Percentiles rank a stretch among this genome's conserved stretches.
Conservation (phyloP, 163 green algal genomes). For the Chlorella variabilis region DNA sequence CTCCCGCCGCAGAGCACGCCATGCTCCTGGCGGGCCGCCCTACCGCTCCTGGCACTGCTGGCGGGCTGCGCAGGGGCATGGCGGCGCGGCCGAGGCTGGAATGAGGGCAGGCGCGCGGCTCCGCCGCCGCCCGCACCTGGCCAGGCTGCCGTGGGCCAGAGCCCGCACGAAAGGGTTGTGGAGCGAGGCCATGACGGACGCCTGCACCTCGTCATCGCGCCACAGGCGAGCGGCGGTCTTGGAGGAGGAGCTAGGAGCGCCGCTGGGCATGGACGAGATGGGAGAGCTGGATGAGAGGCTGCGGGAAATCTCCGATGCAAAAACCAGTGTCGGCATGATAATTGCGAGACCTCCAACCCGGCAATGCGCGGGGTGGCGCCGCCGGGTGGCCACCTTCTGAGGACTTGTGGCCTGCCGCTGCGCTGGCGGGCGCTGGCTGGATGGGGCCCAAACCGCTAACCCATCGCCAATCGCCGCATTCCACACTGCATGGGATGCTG, state of each 20-base stretch:
- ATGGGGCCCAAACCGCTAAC: no score
- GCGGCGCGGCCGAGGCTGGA: background rate
- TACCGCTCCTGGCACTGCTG: no score
- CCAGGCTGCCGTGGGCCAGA: conserved; percentile 2
- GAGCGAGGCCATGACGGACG: conserved; percentile 41
- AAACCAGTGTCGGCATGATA: background rate
- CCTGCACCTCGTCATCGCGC: conserved; percentile 44
- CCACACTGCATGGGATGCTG: no score
- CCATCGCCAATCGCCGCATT: no score
- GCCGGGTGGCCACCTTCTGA: no score
- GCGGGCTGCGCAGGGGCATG: no score
- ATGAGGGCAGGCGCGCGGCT: background rate
- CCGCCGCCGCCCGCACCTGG: conserved; percentile 15
- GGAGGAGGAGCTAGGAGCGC: background rate
- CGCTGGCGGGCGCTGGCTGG: no score
- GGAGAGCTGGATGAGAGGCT: background rate
- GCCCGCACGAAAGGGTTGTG: conserved; percentile 70
- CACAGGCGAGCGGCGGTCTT: conserved; percentile 54
- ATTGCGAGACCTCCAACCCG: no score
- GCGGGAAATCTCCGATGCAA: background rate
- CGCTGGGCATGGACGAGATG: conserved; percentile 2
- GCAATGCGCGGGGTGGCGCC: no score
- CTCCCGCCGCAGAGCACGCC: no score
- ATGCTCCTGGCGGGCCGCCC: no score
- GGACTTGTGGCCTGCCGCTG: no score